Conservation (phyloP, 768 basidiomycete species). For the Leucocoprinus birnbaumii region DNA sequence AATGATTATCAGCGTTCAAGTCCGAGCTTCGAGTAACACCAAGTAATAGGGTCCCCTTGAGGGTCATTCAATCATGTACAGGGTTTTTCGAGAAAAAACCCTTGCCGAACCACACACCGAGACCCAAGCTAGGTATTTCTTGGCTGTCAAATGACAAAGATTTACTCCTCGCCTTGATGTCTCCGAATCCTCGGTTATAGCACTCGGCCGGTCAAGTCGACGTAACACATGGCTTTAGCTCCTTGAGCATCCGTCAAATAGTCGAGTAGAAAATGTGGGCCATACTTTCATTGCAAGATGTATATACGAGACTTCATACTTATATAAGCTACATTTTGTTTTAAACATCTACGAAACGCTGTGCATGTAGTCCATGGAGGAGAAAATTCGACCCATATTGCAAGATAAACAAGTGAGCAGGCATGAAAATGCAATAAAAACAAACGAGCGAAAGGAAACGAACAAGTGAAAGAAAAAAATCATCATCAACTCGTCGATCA, state of each 20-base stretch:
- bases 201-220: too few species aligned
- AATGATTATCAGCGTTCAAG: not conserved
- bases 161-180: not conserved
- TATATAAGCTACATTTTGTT: slow-evolving; percentile 11
- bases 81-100: not conserved
- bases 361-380: not conserved
- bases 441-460: slow-evolving; percentile 16
- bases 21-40: not conserved
- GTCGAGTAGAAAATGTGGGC: not conserved
- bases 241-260: too few species aligned
- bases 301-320: not conserved
- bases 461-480: slow-evolving; percentile 9
- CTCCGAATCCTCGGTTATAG: not conserved
- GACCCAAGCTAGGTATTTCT: not conserved
- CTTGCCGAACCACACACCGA: not conserved
- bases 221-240: too few species aligned
- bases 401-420: slow-evolving; percentile 1
- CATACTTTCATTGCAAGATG: not conserved
- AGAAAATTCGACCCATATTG: not conserved
- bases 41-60: not conserved
- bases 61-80: not conserved
- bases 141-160: not conserved
- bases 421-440: slow-evolving; percentile 5
- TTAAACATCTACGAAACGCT: not conserved
- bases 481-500: slow-evolving; percentile 10